These are phyloP conservation scores for Lactarius hatsudake DNA, from an alignment of 768 basidiomycete genomes.

Conservation along the genomic window DNA sequence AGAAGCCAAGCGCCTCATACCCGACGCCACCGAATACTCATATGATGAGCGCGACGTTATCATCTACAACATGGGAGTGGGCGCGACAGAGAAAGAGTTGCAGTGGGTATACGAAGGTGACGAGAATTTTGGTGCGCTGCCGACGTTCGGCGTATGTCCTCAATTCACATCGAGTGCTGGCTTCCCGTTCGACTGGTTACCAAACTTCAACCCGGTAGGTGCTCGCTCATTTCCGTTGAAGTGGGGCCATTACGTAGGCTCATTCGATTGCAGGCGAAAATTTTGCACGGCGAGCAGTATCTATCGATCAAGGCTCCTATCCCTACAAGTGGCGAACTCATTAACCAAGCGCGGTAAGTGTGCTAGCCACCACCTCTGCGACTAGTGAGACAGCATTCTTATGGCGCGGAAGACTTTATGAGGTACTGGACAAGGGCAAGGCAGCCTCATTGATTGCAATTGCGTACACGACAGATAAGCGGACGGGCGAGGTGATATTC, in stretches of 20 bases:
- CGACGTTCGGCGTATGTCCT: slow-evolving; percentile 94
- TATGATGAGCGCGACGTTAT: slow-evolving; percentile 92
- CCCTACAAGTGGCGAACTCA: slow-evolving; percentile 77
- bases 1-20: slow-evolving; percentile 67
- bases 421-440: slow-evolving; percentile 90
- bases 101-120: slow-evolving; percentile 90
- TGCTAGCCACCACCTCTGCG: not conserved
- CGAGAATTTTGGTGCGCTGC: slow-evolving; percentile 81
- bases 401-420: slow-evolving; percentile 51
- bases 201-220: slow-evolving; percentile 89
- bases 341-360: slow-evolving; percentile 66
- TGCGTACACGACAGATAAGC: slow-evolving; percentile 77
- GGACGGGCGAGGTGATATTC: slow-evolving; percentile 75
- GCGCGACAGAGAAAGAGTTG: slow-evolving; percentile 89
- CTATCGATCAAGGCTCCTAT: slow-evolving; percentile 82
- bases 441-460: slow-evolving; percentile 84
- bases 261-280: slow-evolving; percentile 61
- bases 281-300: slow-evolving; percentile 98
- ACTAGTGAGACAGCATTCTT: not conserved
- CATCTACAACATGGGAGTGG: slow-evolving; percentile 92
- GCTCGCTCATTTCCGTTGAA: slow-evolving; percentile 5
- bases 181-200: slow-evolving; percentile 79
- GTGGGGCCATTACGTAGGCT: slow-evolving; percentile 2
- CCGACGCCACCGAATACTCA: slow-evolving; percentile 56
- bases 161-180: slow-evolving; percentile 74